Evolutionary conservation across 2,329 filamentous ascomycete genomes (phyloP), one percentile per base, ranked within the genome.

Genomic region (Sphaerostilbella broomeana): DNA sequence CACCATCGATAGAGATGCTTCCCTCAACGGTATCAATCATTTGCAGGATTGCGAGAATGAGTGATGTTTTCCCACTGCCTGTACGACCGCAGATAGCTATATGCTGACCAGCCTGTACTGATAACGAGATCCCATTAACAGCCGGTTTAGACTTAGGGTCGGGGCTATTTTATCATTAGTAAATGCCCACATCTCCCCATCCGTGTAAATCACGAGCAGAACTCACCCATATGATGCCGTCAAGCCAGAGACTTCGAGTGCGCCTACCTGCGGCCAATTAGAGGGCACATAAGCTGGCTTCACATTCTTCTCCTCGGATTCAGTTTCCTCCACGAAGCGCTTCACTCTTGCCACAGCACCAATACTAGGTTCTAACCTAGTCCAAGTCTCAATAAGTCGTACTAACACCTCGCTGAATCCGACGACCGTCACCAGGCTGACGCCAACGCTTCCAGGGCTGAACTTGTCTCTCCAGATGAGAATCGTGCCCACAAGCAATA

Each of bases 31-130:
- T 51, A 6, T 73, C 65, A 3, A 74, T 48, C 44, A 75, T 61
- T 6, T 69, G 61, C 17, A 74, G 60, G 1, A 75, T 51, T 1
- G 64, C 60, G 8, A 64, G 51, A 0, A 72, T 51, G 3, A 73
- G 56, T 0, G 54, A 57, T 4, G 53, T 58, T 45, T 58, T 60
- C 5, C 54, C 58, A 24, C 58, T 60, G n/a, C 62, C 65, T 1
- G 59, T 63, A 2, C 64, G 57, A 2, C 76, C 77, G 24, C 62
- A 67, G 10, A 68, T 55, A 8, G 59, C 65, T 7, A 67, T 53
- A 20, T 64, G 62, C 20, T 62, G 54, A 0, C 64, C 60, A 0
- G 59, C 32, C 1, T 46, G 15, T 21, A 67, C 55, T 0, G 45
- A 41, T 0, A 67, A 36, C 11, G 37, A 52, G 1, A 64, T 21